These are phyloP conservation scores for Lipomyces spencermartinsiae DNA, from an alignment of 805 yeast species.

Conservation along the genomic window DNA sequence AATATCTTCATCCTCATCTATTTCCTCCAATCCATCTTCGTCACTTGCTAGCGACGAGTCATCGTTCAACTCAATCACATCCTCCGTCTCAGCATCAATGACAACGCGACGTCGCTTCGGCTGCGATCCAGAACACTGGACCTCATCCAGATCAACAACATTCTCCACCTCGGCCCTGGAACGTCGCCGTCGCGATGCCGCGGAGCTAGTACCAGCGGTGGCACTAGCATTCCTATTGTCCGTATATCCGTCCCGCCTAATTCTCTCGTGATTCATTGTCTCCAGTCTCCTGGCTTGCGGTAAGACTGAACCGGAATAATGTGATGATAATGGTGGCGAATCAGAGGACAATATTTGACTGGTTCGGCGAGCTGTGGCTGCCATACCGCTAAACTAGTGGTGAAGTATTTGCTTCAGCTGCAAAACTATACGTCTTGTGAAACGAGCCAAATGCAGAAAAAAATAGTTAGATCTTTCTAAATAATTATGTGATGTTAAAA, in stretches of 20 bases:
- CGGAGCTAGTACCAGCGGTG: not conserved
- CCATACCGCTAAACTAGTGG: not conserved
- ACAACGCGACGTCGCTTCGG: slow-evolving; percentile 5
- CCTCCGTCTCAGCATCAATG: slow-evolving; percentile 4
- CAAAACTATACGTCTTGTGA: not conserved
- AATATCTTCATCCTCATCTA: slow-evolving; percentile 11
- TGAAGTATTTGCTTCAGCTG: not conserved
- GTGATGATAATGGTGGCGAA: slow-evolving; percentile 9
- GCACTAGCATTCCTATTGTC: not conserved
- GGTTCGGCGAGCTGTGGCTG: not conserved
- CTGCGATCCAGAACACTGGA: not conserved
- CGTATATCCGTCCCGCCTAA: not conserved
- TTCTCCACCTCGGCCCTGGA: not conserved
- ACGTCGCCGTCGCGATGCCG: not conserved
- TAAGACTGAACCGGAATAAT: not conserved
- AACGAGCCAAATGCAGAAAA: not conserved
- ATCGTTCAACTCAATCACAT: slow-evolving; percentile 17
- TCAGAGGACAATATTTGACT: slow-evolving; percentile 6
- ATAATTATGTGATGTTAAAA: not conserved
- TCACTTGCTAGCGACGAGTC: slow-evolving; percentile 17
- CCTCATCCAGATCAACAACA: slow-evolving; percentile 17
- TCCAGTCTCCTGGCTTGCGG: not conserved
- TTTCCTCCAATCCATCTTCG: slow-evolving; percentile 16
- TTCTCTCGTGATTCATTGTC: not conserved
- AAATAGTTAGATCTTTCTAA: not conserved